Conservation (phyloP, 306 rosid species). For the Fagus sylvatica region DNA sequence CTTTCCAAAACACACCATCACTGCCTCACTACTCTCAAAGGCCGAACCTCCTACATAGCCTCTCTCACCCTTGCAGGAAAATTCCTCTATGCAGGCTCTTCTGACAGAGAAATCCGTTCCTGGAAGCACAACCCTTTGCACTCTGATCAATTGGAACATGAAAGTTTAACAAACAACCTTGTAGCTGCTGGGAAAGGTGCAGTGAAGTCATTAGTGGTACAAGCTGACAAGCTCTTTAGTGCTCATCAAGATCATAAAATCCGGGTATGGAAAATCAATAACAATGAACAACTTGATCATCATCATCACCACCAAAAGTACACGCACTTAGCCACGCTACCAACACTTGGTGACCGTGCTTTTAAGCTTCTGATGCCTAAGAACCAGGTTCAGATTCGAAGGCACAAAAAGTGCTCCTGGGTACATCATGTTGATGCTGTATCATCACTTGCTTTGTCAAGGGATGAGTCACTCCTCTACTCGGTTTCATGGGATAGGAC, state of each 20-base stretch:
- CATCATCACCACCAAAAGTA: slow-evolving; percentile 30
- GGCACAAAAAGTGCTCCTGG: slow-evolving; percentile 89
- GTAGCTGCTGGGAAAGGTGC: slow-evolving; percentile 73
- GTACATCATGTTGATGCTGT: slow-evolving; percentile 91
- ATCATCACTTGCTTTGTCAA: slow-evolving; percentile 73
- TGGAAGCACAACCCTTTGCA: slow-evolving; percentile 42
- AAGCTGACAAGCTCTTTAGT: slow-evolving; percentile 61
- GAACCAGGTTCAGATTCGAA: slow-evolving; percentile 70
- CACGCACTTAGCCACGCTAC: slow-evolving; percentile 73
- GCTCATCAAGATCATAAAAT: slow-evolving; percentile 94
- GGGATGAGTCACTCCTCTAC: slow-evolving; percentile 58
- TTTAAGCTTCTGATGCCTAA: slow-evolving; percentile 53
- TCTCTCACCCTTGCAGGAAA: slow-evolving; percentile 57
- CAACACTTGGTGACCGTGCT: slow-evolving; percentile 73
- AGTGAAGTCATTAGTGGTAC: slow-evolving; percentile 65
- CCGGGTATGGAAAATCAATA: slow-evolving; percentile 70
- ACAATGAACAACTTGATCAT: background rate
- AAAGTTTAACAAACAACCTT: slow-evolving; percentile 23
- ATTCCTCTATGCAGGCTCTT: slow-evolving; percentile 71
- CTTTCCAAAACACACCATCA: slow-evolving; percentile 29
- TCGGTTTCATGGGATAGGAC: slow-evolving; percentile 96
- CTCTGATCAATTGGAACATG: slow-evolving; percentile 9
- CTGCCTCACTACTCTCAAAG: slow-evolving; percentile 59
- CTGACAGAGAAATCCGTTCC: slow-evolving; percentile 65
- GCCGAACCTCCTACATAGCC: slow-evolving; percentile 59